These are phyloP conservation scores for Neurospora sp. DNA, from an alignment of 2,329 filamentous ascomycete genomes.

Conservation along the genomic window DNA sequence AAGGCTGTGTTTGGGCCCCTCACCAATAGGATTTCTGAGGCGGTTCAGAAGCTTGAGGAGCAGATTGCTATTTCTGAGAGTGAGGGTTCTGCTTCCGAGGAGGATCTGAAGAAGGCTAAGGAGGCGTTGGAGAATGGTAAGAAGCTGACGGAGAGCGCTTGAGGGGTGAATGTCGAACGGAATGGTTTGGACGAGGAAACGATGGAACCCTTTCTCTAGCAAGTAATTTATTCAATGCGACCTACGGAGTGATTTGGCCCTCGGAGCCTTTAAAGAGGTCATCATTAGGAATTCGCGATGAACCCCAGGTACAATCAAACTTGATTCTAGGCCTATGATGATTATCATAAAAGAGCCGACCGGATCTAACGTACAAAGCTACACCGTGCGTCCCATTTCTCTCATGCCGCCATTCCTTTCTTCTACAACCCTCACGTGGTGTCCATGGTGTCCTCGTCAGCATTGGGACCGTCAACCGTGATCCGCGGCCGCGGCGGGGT, in stretches of 20 bases:
- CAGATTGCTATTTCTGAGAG: conserved; percentile 57
- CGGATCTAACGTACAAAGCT: not conserved
- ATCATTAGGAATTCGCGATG: not conserved
- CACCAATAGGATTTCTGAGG: conserved; percentile 58
- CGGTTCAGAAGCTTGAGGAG: conserved; percentile 63
- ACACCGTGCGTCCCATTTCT: not conserved
- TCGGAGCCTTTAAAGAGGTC: not conserved
- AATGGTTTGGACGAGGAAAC: not conserved
- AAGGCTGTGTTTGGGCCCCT: conserved; percentile 70
- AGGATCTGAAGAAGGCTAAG: conserved; percentile 46
- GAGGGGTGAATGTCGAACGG: not conserved
- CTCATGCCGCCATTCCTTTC: not conserved
- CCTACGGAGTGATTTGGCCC: not conserved
- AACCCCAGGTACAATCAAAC: not conserved
- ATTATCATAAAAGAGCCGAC: not conserved
- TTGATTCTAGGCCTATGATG: not conserved
- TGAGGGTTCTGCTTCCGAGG: conserved; percentile 30
- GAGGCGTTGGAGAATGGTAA: conserved; percentile 42
- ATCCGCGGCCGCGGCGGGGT: conserved; percentile 39
- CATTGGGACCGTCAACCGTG: conserved; percentile 38
- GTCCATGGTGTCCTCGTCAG: conserved; percentile 55
- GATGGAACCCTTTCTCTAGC: not conserved
- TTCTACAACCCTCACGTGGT: conserved; percentile 28
- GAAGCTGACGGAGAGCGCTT: conserved; percentile 21
- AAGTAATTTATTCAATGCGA: not conserved